Evolutionary conservation across 1,284 basidiomycete species (phyloP), one percentile per base, ranked within the genome.

Genomic region (Ceratorhiza oryzae-sativae): DNA sequence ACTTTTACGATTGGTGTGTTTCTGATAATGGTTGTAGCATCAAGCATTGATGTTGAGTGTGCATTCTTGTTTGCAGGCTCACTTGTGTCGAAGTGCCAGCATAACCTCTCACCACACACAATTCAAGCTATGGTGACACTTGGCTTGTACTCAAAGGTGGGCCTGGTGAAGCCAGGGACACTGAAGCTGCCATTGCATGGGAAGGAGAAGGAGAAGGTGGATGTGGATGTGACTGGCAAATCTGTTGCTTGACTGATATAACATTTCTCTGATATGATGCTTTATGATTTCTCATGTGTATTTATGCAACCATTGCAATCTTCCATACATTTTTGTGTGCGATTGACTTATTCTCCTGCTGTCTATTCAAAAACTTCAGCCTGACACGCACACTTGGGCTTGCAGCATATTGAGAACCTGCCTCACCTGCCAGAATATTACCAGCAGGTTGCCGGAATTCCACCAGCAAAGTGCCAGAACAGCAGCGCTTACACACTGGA

Each of bases 11-110:
- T 13, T 41, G 32, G 23, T n/a, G 18, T 3, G 20, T 41, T 8
- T 39, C 59, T 39, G n/a, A 61, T 42, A 25, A 45, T 46, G 30
- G n/a, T n/a, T 61, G 20, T 27, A 61, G 59, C 59, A 8, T 27
- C 59, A 5, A 61, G 59, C 41, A 42, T 61, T 32, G 42, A 61
- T 15, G 59, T 61, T 30, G 59, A 61, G 41, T 42, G 25, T 6
- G 59, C 59, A 12, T 61, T 61, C 25, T 61, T 42, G 4, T 61
- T 27, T 30, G 59, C 15, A 8, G 42, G 59, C 20, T 45, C 39
- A 9, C 4, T 45, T 4, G 59, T 61, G 4, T 46, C 20, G 27
- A 61, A 61, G 42, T 42, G 41, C 20, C 41, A 42, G 20, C 59
- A 61, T 42, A 61, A 46, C 25, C 20, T 61, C 8, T 6, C n/a